A percentile compares a stretch with the other conserved stretches of the same genome.
Conservation (phyloP, 176 grass and related monocot genomes). For the Coix lacrymajobi region DNA sequence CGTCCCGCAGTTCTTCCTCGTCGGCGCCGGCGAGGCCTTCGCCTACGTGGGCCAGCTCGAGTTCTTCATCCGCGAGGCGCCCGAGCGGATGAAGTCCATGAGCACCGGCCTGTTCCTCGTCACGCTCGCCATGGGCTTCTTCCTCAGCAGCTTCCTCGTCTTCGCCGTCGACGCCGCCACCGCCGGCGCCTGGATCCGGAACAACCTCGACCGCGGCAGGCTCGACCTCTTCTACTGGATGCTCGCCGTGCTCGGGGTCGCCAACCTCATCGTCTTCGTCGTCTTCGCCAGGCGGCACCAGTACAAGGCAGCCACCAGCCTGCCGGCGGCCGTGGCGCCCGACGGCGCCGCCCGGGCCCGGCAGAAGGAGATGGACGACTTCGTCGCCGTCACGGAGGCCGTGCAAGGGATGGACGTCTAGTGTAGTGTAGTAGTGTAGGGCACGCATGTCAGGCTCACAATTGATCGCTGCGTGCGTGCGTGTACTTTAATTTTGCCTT, state of each 20-base stretch:
- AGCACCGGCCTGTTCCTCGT: conserved; percentile 64
- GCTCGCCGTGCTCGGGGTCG: conserved; percentile 53
- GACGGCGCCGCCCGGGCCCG: neutral
- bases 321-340: conserved; percentile 8
- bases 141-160: conserved; percentile 66
- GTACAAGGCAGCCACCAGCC: conserved; percentile 42
- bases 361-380: conserved; percentile 37
- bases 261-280: conserved; percentile 52
- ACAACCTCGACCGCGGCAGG: conserved; percentile 46
- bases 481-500: neutral
- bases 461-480: neutral
- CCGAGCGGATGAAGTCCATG: conserved; percentile 66
- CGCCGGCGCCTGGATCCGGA: conserved; percentile 40
- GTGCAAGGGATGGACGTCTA: conserved; percentile 63
- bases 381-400: conserved; percentile 38
- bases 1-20: conserved; percentile 71
- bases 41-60: conserved; percentile 76
- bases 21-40: conserved; percentile 69
- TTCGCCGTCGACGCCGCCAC: conserved; percentile 38
- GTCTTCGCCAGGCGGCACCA: conserved; percentile 43
- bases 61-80: conserved; percentile 74
- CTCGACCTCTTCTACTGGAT: conserved; percentile 75
- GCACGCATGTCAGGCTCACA: neutral
- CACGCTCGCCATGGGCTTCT: conserved; percentile 60
- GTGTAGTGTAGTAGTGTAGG: too few relatives aligned